Evolutionary conservation across 768 basidiomycete species (phyloP), one percentile per base, ranked within the genome.

Genomic region (Strobilomyces confusus): DNA sequence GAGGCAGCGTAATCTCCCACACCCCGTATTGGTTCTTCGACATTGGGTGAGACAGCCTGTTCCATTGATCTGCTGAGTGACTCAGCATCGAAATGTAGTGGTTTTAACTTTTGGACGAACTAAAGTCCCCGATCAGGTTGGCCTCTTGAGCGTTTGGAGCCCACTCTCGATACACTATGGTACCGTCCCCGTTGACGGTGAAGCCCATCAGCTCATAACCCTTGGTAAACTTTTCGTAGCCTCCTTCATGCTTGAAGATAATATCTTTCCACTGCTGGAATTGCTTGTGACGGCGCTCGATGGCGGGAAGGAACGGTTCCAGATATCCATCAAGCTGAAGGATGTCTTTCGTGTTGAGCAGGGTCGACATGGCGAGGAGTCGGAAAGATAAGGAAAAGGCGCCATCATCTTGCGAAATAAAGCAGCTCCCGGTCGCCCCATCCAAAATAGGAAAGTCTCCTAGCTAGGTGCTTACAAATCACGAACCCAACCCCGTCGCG

Each of bases 111-210:
- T n/a, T 48, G 30, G 44, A 82, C 92, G 71, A 59, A 98, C 95
- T 99, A 77, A 99, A 99, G 43, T 99, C 95, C 41, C 97, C 97
- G 62, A 92, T 92, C 52, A 99, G 72, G 66, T 75, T 79, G 4
- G 95, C 95, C 62, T 87, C 85, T 42, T 63, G 73, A 17, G 89
- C 95, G 60, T 89, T 90, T 0, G 97, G 95, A 9, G 97, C 95
- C 97, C 97, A 99, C 69, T 99, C 97, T 61, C 90, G 78, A 70
- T 98, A 98, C 9, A 80, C 72, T 29, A 98, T 80, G 26, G 84
- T 77, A 49, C 84, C 85, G 52, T 86, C 79, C 34, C 73, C 66
- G 37, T 75, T 76, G 38, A 92, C 80, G 53, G 88, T 85, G 61
- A 99, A 76, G 33, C 95, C 95, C 66, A 83, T 84, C 51, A 59